Base-by-base conservation (phyloP, 768 basidiomycete genomes). In the Suillus hirtellus region DNA sequence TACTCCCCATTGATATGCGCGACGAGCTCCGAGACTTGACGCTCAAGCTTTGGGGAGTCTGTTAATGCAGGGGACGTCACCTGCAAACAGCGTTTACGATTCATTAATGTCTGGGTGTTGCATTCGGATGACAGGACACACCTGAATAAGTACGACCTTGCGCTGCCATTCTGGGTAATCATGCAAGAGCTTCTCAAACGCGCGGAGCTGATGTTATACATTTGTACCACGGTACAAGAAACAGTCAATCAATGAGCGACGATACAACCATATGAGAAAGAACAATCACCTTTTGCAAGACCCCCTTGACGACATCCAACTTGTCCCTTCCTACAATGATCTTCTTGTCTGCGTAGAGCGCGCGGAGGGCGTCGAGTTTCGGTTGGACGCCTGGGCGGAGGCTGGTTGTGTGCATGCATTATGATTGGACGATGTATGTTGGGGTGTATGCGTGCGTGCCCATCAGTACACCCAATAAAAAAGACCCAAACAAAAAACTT, bases 291-390 rank as follows among this genome's bases (percentile, higher is more conserved):
- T 99, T 99, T 79, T 99, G 96, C 66, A 98, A 78, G 27, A 99
- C 93, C 50, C 96, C 96, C 79, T 98, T 98, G 70, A 97, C 95
- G n/a, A 95, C 93, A 71, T 99, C 96, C 47, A 99, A 84, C 80
- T 99, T 99, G 77, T 99, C 96, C 9, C 96, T 84, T 19, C 95
- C 96, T 14, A 99, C 92, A 62, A 99, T 95, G 71, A 99, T 98
- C 83, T 98, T 98, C 84, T 98, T 98, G 66, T 92, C 93, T 67
- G 93, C 89, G 75, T 99, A 99, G 15, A 98, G 76, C 21, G 87
- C 81, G 34, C 88, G 81, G 0, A 99, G 83, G 2, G 94, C 89
- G 54, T 91, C 91, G 19, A 96, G 80, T 76, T 96, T 97, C n/a
- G 96, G 96, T 61, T 85, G 78, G 64, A 99, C 89, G 6, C 94